phyloP scores from a whole-genome alignment of 2,329 filamentous ascomycete genomes.

The Coniochaeta pulveracea region DNA sequence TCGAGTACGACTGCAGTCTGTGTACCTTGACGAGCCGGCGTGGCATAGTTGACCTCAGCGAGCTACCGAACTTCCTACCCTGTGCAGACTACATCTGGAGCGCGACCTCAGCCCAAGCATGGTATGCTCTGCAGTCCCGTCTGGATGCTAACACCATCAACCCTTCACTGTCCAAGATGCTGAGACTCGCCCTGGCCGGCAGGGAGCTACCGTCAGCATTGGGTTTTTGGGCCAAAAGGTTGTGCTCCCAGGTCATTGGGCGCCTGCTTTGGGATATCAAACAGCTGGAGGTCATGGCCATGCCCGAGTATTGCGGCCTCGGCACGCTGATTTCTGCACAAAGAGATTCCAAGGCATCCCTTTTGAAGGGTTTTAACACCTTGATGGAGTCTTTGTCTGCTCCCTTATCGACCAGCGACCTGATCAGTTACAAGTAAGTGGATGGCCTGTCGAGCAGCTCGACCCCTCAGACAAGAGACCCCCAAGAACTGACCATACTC shows the following conservation, averaged over 20 bases:
- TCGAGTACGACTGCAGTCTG: conserved; percentile 21
- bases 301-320: conserved; percentile 15
- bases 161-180: conserved; percentile 7
- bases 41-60: conserved; percentile 16
- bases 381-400: conserved; percentile 12
- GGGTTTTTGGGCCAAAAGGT: conserved; percentile 16
- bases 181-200: conserved; percentile 9
- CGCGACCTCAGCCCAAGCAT: conserved; percentile 15
- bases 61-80: conserved; percentile 16
- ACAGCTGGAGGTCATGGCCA: conserved; percentile 16
- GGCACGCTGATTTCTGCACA: conserved; percentile 13
- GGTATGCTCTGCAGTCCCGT: conserved; percentile 13
- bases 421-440: conserved; percentile 18
- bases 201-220: neutral
- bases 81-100: conserved; percentile 18
- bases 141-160: conserved; percentile 9
- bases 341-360: conserved; percentile 12
- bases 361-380: conserved; percentile 11
- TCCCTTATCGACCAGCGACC: conserved; percentile 13
- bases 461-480: neutral
- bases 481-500: conserved; percentile 5
- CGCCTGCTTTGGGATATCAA: conserved; percentile 19
- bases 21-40: conserved; percentile 17
- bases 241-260: conserved; percentile 18
- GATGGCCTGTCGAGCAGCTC: conserved; percentile 5